Base-by-base conservation (phyloP, 352 stramenopile species). In the Peronospora farinosa region DNA sequence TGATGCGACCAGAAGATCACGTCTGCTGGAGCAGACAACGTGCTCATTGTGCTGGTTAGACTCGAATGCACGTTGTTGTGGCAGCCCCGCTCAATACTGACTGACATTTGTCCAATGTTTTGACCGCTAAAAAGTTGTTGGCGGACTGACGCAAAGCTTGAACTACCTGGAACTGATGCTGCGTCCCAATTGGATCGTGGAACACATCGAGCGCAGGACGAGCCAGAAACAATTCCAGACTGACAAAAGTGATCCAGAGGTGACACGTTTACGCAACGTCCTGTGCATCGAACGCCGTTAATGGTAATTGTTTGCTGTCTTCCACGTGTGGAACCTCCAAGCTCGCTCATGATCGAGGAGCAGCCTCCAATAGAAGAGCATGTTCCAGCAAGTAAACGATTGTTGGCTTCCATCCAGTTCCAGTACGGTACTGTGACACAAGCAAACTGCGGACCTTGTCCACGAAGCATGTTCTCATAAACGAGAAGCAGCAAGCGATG, bases 381-480 rank as follows among this genome's bases (percentile, higher is more conserved):
- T 3, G 63, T 31, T 10, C 69, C 62, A 6, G 63, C 65, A 6
- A 57, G 37, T 5, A 65, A 56, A 2, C 60, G 60, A 40, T 64
- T 72, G 42, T 78, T 69, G 16, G 71, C 74, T 4, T 62, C 74
- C 9, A 89, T 57, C 57, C 70, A 87, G 65, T 93, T 83, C 70
- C 74, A 93, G 55, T 88, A 90, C 31, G 80, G 83, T 15, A 93
- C 42, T 10, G 83, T 92, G 23, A 92, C 60, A 54, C 83, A 93
- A 10, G 63, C 69, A 27, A 68, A 92, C 35, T 67, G 31, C 0
- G 51, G 10, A 5, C 67, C 73, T 45, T 86, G 70, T 1, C 47
- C 65, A 35, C 80, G 83, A 4, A 93, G 60, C 78, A 93, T 90
- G 62, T 91, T 93, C 53, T 93, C 82, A 50, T 84, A 93, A 1